Base-by-base conservation (phyloP, 108 stramenopile species). In the Cylindrotheca fusiformis region DNA sequence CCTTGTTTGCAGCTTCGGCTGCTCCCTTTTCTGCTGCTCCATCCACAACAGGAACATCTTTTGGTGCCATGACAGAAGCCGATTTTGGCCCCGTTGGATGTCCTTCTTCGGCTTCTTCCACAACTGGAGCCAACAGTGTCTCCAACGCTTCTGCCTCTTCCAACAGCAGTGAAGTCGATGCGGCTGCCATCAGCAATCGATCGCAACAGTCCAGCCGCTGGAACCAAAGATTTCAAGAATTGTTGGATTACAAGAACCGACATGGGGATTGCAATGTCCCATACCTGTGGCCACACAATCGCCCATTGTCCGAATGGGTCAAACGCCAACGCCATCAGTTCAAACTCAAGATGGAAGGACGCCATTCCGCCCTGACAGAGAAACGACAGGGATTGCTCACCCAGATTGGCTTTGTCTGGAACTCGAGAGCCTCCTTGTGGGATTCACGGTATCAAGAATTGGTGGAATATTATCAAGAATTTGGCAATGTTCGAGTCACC, bases 331-430 rank as follows among this genome's bases (percentile, higher is more conserved):
- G 89, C 45, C 25, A 74, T 4, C 74, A 80, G 30, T 86, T 78
- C 61, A 63, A 61, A 48, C 60, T 55, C 49, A 51, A 62, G 2
- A 25, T 57, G 31, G 59, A 63, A 49, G 55, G 61, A 4, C 25
- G 51, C 36, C 60, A 71, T 48, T 62, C 60, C 52, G 51, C 62
- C 44, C 57, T 86, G 67, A 83, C 79, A 18, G 5, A 53, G 30
- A 68, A 76, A 10, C 79, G 80, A 22, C 55, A 66, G 0, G 70
- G 73, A 22, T 46, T 65, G 4, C 63, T 86, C 28, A 65, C 80
- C 26, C 32, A 55, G 14, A 54, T 80, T 36, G 85, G 79, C 1
- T 86, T 83, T 56, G 58, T 72, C 12, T 86, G 81, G 81, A 70
- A 71, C 25, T 62, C 60, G 12, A 60, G 55, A 25, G 30, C 52